These are phyloP conservation scores for Encephalitozoon cuniculi DNA, from an alignment of 371 early-diverging fungal species.

Conservation along the genomic window DNA sequence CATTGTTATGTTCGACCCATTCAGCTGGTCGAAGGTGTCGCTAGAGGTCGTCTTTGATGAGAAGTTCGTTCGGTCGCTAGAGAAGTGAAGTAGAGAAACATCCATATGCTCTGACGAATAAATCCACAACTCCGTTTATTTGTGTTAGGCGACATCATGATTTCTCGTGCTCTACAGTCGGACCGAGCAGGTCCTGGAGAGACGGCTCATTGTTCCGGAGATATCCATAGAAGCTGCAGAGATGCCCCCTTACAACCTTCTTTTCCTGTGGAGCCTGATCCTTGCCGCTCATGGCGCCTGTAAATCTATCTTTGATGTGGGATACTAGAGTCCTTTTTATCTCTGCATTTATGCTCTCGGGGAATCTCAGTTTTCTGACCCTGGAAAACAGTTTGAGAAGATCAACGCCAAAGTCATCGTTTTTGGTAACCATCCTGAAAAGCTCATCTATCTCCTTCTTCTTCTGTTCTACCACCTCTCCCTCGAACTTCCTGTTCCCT, in stretches of 20 bases:
- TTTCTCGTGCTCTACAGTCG: neutral
- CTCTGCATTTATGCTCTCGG: neutral
- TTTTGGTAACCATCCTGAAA: neutral
- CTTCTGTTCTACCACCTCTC: neutral
- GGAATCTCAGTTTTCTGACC: neutral
- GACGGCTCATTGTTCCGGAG: neutral
- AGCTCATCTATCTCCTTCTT: neutral
- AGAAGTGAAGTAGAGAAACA: neutral
- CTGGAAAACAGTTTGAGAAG: neutral
- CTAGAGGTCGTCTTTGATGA: slow-evolving; percentile 45
- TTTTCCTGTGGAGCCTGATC: neutral
- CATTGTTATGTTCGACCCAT: slow-evolving; percentile 51
- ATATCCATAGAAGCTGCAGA: slow-evolving; percentile 8
- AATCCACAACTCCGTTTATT: neutral
- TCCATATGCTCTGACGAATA: neutral
- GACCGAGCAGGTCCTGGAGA: neutral
- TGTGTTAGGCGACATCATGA: neutral
- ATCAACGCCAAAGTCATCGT: neutral
- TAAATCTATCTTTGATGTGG: neutral
- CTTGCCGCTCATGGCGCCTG: neutral
- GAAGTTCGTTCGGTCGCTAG: slow-evolving; percentile 39
- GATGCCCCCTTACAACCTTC: neutral
- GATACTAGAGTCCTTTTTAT: neutral
- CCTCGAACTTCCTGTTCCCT: neutral
- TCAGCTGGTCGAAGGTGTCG: slow-evolving; percentile 44